Percentiles rank a stretch among this genome's conserved stretches.
These are phyloP conservation scores for Termitomyces sp. DNA, from an alignment of 768 basidiomycete species.

Conservation along the genomic window DNA sequence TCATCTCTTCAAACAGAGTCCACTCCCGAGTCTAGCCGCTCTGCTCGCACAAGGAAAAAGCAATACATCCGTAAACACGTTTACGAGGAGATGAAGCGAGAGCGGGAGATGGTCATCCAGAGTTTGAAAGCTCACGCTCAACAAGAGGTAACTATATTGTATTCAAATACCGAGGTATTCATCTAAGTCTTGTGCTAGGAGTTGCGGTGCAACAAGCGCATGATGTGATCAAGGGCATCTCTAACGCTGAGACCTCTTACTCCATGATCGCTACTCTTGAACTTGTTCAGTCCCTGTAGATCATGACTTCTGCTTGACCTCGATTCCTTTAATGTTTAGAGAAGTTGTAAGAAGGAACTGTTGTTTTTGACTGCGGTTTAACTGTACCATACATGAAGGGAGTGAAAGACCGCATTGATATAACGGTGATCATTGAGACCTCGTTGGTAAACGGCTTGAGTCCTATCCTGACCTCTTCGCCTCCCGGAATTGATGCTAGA, in stretches of 20 bases:
- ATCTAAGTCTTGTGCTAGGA: background rate
- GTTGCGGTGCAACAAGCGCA: background rate
- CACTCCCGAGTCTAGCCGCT: background rate
- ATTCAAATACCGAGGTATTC: background rate
- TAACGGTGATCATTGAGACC: too few species aligned
- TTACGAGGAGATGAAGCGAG: background rate
- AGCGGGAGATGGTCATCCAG: slow-evolving; percentile 4
- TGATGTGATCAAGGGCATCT: background rate
- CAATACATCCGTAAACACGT: background rate
- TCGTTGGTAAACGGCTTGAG: too few species aligned
- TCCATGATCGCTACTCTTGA: background rate
- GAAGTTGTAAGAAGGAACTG: too few species aligned
- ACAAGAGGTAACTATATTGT: background rate
- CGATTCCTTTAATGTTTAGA: background rate
- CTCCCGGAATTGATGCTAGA: too few species aligned
- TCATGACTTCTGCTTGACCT: background rate
- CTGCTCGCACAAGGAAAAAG: background rate
- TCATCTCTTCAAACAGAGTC: background rate
- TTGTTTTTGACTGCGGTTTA: too few species aligned
- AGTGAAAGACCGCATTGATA: too few species aligned
- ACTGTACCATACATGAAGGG: too few species aligned
- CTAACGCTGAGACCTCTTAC: background rate
- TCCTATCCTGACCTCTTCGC: too few species aligned
- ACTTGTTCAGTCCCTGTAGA: background rate
- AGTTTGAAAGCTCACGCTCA: slow-evolving; percentile 2